These are phyloP conservation scores for Achaetomiella virescens DNA, from an alignment of 495 filamentous ascomycete genomes.

Conservation along the genomic window DNA sequence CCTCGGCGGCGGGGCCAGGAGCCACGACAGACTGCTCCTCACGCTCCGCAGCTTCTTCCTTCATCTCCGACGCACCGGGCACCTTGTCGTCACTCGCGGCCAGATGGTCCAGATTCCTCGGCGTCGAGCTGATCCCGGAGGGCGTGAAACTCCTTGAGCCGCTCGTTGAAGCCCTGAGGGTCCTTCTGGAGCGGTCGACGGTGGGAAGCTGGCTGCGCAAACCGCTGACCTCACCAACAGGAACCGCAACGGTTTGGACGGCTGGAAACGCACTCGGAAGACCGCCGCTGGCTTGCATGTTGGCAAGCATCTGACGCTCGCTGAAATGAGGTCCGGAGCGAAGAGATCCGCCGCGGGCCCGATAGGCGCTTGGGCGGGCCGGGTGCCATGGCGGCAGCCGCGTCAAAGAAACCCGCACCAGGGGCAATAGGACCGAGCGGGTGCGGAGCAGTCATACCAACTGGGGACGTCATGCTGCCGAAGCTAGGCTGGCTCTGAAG, in stretches of 20 bases:
- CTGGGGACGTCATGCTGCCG: constrained; percentile 83
- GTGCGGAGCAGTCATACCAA: constrained; percentile 65
- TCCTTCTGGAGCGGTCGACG: constrained; percentile 42
- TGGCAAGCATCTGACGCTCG: constrained; percentile 38
- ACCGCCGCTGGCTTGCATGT: constrained; percentile 30
- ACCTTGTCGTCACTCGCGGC: constrained; percentile 11
- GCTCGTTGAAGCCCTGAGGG: constrained; percentile 43
- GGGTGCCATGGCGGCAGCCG: constrained; percentile 27
- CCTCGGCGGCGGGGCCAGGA: not conserved
- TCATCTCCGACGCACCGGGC: constrained; percentile 9
- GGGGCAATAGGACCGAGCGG: constrained; percentile 54
- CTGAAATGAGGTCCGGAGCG: constrained; percentile 36
- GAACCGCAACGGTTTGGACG: constrained; percentile 27
- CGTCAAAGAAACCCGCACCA: constrained; percentile 63
- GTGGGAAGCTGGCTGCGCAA: constrained; percentile 37
- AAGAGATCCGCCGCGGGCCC: constrained; percentile 40
- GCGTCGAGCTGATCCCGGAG: constrained; percentile 53
- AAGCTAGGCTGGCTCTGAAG: constrained; percentile 94
- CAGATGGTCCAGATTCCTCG: too few species aligned
- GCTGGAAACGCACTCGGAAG: constrained; percentile 30
- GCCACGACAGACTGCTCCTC: not conserved
- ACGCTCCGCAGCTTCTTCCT: constrained; percentile 10
- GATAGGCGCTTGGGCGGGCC: constrained; percentile 17
- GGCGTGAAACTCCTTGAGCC: constrained; percentile 51
- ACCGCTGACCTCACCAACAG: constrained; percentile 23